phyloP scores from a whole-genome alignment of 2,329 filamentous ascomycete species.

The Aspergillus spinulosporus region DNA sequence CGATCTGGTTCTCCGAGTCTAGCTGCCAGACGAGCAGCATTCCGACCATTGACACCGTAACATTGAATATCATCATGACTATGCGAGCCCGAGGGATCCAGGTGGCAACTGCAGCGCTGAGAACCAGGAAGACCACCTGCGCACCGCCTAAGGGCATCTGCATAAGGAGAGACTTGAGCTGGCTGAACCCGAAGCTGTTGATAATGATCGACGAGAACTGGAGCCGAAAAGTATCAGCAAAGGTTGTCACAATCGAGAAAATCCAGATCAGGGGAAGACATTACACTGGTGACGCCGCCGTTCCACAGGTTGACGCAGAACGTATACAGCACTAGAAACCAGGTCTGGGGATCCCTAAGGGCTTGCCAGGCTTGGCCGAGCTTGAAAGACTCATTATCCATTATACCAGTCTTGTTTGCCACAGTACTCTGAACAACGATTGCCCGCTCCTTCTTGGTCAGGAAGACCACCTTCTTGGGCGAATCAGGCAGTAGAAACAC shows the following conservation, averaged over 20 bases:
- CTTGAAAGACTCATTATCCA: slow-evolving; percentile 50
- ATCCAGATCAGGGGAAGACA: not conserved
- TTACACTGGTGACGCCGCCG: slow-evolving; percentile 35
- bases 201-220: slow-evolving; percentile 38
- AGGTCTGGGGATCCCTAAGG: slow-evolving; percentile 34
- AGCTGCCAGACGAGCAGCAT: slow-evolving; percentile 37
- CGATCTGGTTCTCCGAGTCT: slow-evolving; percentile 26
- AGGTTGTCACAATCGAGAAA: too few species aligned
- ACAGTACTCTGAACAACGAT: slow-evolving; percentile 56
- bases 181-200: slow-evolving; percentile 42
- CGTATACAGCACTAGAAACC: slow-evolving; percentile 35
- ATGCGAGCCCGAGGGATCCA: slow-evolving; percentile 31
- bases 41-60: slow-evolving; percentile 31
- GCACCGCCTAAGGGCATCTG: slow-evolving; percentile 38
- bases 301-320: slow-evolving; percentile 37
- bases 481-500: slow-evolving; percentile 27
- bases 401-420: slow-evolving; percentile 54
- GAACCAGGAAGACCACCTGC: slow-evolving; percentile 35
- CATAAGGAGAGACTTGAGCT: slow-evolving; percentile 15
- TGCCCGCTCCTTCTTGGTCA: slow-evolving; percentile 42
- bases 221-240: too few species aligned
- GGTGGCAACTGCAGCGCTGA: slow-evolving; percentile 32
- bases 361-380: slow-evolving; percentile 43
- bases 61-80: slow-evolving; percentile 37
- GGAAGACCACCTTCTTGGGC: slow-evolving; percentile 44